Base-by-base conservation (phyloP, 2,329 filamentous ascomycete genomes). In the Pleomassaria siparia region DNA sequence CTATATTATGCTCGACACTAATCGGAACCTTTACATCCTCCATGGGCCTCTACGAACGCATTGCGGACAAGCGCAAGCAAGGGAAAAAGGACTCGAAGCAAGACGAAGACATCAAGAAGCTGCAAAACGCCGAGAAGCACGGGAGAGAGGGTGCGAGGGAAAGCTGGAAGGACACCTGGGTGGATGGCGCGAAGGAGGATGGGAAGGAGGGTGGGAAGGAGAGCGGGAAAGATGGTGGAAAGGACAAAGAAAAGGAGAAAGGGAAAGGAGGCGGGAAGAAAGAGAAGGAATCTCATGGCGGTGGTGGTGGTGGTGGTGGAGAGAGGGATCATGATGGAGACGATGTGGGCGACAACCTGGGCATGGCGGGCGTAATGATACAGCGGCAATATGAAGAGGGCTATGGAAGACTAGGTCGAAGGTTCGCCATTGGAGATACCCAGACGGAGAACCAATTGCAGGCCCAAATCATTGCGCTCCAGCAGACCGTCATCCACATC, bases 1-100 rank as follows among this genome's bases (percentile, higher is more conserved):
- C 73, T 15, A 75, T 72, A 12, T 55, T 75, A 11, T 70, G 72
- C 22, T 72, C 70, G 2, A 75, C 73, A n/a, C 62, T 75, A 12
- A 64, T 75, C 44, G 72, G 72, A 36, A 75, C 72, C 13, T 74
- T 75, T 53, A 72, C 70, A 2, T 70, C 72, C n/a, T 70, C 70
- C 25, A 69, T 74, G 57, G 68, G 70, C n/a, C 60, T 75, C 15
- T 71, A 70, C 54, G 72, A 75, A 46, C 69, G 71, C 24, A 61
- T 74, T 8, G 56, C 63, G 26, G 62, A 69, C 24, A 68, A 64
- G 45, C 57, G 60, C 63, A 69, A 37, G 40, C 67, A 73, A 49
- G 60, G 64, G 56, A 72, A 67, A 56, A 70, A 58, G 50, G 71
- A 67, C 41, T 53, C 49, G 2, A 58, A 62, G 15, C 69, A 72